Percentiles rank a stretch among this genome's conserved stretches.
Evolutionary conservation across 805 yeast species (phyloP).

Genomic region (Yamadazyma kitorensis): DNA sequence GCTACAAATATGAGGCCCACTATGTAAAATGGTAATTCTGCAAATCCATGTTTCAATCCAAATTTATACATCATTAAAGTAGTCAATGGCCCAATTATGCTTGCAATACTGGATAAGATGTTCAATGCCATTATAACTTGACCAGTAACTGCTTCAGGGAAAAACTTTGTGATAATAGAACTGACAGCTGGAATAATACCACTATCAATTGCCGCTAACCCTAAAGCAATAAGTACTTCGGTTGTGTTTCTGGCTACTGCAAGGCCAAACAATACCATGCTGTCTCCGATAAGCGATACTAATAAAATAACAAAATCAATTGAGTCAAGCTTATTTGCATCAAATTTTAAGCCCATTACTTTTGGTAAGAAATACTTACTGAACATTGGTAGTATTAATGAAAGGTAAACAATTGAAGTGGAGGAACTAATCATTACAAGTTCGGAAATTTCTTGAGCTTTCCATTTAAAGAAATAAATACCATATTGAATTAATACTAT

Average conservation of each 20-base stretch:
- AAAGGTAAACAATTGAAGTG: neutral
- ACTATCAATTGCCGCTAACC: slow-evolving; percentile 45
- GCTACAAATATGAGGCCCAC: neutral
- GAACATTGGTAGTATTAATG: slow-evolving; percentile 5
- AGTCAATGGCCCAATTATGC: slow-evolving; percentile 1
- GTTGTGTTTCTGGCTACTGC: neutral
- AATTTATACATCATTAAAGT: slow-evolving; percentile 5
- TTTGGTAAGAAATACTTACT: slow-evolving; percentile 3
- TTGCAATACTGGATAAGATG: slow-evolving; percentile 4
- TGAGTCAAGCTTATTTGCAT: slow-evolving; percentile 6
- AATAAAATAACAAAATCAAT: slow-evolving; percentile 8
- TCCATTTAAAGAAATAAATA: slow-evolving; percentile 5
- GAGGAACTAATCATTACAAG: neutral
- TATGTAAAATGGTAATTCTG: slow-evolving; percentile 7
- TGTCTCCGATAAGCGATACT: slow-evolving; percentile 1
- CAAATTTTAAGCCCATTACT: slow-evolving; percentile 5
- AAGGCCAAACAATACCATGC: neutral
- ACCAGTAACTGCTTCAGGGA: slow-evolving; percentile 30
- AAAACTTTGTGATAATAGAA: slow-evolving; percentile 57
- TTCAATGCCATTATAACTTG: slow-evolving; percentile 8
- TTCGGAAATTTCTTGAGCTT: slow-evolving; percentile 1
- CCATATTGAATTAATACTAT: slow-evolving; percentile 4
- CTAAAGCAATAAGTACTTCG: slow-evolving; percentile 23
- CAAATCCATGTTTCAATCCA: slow-evolving; percentile 7
- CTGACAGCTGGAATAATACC: slow-evolving; percentile 54